phyloP scores from a whole-genome alignment of 2,329 filamentous ascomycete genomes.

The Biscogniauxia mediterranea region DNA sequence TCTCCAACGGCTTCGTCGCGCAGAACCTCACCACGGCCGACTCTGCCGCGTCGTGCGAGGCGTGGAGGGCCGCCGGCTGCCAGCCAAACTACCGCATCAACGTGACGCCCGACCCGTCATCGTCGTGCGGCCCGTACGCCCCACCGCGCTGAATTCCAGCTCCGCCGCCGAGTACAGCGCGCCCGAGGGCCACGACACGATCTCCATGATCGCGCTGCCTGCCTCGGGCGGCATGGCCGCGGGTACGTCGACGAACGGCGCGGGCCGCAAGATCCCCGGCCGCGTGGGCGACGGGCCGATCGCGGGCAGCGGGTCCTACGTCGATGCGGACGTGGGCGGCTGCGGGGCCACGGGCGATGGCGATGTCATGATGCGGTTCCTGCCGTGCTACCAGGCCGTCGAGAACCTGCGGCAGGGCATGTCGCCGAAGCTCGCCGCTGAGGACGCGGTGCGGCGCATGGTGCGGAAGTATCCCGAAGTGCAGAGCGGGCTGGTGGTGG shows the following conservation, averaged over 20 bases:
- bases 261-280: constrained; percentile 52
- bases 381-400: constrained; percentile 57
- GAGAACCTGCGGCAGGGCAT: constrained; percentile 51
- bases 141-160: constrained; percentile 25
- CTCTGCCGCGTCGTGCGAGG: constrained; percentile 39
- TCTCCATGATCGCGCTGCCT: constrained; percentile 50
- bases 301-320: constrained; percentile 53
- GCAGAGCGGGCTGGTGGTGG: constrained; percentile 50
- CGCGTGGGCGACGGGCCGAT: constrained; percentile 57
- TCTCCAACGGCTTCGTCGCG: constrained; percentile 48
- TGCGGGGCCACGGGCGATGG: constrained; percentile 58
- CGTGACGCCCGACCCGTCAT: constrained; percentile 42
- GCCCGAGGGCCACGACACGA: constrained; percentile 47
- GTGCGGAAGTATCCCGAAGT: constrained; percentile 45
- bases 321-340: constrained; percentile 51
- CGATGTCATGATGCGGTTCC: constrained; percentile 56
- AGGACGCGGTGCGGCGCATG: constrained; percentile 51
- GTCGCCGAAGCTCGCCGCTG: constrained; percentile 46
- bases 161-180: constrained; percentile 13
- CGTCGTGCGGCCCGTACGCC: constrained; percentile 49
- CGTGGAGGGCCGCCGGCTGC: constrained; percentile 43
- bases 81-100: constrained; percentile 51
- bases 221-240: constrained; percentile 47
- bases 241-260: constrained; percentile 56
- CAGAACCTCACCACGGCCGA: constrained; percentile 43